Conservation (phyloP, 1,284 basidiomycete genomes). For the Phylloporus gajari region DNA sequence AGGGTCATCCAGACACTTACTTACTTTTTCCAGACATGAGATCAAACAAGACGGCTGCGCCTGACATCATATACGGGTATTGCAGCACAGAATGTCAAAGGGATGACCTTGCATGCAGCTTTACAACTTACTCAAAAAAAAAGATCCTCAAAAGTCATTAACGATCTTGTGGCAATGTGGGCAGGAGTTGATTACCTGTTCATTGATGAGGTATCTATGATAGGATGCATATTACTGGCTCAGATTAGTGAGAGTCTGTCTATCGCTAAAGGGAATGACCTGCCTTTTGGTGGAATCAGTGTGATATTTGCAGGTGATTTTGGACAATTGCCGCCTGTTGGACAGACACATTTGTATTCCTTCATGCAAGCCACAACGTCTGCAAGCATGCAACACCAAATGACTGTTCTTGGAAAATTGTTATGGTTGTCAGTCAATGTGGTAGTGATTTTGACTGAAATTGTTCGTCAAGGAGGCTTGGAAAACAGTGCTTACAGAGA, state of each 20-base stretch:
- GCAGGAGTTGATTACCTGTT: not conserved
- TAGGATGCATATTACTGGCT: not conserved
- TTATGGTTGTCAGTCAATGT: no score
- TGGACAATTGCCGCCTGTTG: not conserved
- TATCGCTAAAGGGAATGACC: not conserved
- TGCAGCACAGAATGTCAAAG: not conserved
- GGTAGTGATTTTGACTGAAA: no score
- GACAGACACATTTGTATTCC: not conserved
- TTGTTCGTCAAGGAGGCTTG: no score
- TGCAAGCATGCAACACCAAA: no score
- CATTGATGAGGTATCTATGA: not conserved
- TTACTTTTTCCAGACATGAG: not conserved
- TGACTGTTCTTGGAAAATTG: no score
- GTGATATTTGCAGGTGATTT: not conserved
- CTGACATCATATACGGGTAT: not conserved
- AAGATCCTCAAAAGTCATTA: not conserved
- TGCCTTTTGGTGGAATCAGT: not conserved
- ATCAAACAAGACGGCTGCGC: not conserved
- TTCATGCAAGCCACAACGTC: no score
- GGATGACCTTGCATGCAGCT: not conserved
- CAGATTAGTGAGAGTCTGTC: not conserved
- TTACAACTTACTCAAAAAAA: not conserved
- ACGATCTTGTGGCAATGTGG: not conserved
- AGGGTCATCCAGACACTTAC: not conserved
- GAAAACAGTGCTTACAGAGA: no score